Percentiles rank a stretch among this genome's conserved stretches.
Conservation (phyloP, 2,329 filamentous ascomycete genomes). For the Rugonectria rugulosa region DNA sequence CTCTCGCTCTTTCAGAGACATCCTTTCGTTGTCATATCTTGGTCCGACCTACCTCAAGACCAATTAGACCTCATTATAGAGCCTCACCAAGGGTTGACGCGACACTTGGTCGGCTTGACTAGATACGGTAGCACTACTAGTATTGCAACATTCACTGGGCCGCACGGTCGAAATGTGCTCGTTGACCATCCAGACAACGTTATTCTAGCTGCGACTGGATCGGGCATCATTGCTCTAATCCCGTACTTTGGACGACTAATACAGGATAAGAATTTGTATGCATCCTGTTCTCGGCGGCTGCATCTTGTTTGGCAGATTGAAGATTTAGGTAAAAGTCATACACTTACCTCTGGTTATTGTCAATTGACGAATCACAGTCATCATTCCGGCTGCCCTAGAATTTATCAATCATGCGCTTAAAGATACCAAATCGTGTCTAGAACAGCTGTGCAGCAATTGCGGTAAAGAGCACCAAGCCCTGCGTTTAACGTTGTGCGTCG, state of each 20-base stretch:
- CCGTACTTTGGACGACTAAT: slow-evolving; percentile 4
- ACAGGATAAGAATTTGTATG: background rate
- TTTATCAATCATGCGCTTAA: background rate
- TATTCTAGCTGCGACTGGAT: slow-evolving; percentile 13
- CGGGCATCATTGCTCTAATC: slow-evolving; percentile 16
- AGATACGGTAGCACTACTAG: background rate
- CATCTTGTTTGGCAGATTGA: slow-evolving; percentile 17
- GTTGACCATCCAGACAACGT: slow-evolving; percentile 5
- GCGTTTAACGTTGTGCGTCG: background rate
- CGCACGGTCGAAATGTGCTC: slow-evolving; percentile 12
- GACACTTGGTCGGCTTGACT: slow-evolving; percentile 1
- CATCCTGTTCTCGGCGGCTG: background rate
- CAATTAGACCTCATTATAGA: slow-evolving; percentile 7
- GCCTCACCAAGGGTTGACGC: slow-evolving; percentile 9
- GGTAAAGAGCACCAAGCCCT: background rate
- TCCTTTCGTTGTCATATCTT: slow-evolving; percentile 13
- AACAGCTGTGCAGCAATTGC: background rate
- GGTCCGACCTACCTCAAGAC: slow-evolving; percentile 8
- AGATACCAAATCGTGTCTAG: background rate
- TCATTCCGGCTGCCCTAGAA: background rate
- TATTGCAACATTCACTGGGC: slow-evolving; percentile 5
- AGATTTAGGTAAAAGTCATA: background rate
- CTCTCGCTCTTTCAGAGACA: slow-evolving; percentile 12
- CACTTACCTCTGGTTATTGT: background rate
- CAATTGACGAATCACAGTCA: background rate